Conservation (phyloP, 805 yeast genomes). For the Dipodascus albidus region DNA sequence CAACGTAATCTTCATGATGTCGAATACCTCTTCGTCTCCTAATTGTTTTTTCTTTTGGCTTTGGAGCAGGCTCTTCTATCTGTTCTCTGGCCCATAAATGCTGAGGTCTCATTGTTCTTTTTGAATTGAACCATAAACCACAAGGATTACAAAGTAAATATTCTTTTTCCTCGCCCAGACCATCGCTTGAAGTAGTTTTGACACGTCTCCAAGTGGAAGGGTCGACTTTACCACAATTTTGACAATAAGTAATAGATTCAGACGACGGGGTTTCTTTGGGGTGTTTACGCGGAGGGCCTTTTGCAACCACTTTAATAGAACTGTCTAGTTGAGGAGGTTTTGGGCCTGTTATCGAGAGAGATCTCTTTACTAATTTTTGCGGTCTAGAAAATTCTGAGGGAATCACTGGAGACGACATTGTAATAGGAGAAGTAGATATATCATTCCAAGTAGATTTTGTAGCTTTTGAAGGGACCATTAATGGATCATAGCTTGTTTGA, state of each 20-base stretch:
- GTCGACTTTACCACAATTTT: slow-evolving; percentile 22
- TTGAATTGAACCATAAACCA: slow-evolving; percentile 16
- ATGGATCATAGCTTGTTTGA: not conserved
- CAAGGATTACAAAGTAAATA: slow-evolving; percentile 19
- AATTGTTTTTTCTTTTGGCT: not conserved
- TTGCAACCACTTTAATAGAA: not conserved
- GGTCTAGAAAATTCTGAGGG: not conserved
- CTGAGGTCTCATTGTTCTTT: slow-evolving; percentile 16
- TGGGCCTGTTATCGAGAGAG: not conserved
- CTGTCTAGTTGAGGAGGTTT: not conserved
- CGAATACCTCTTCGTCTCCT: not conserved
- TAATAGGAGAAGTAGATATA: not conserved
- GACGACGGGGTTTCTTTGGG: slow-evolving; percentile 14
- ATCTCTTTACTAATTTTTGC: not conserved
- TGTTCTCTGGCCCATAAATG: slow-evolving; percentile 12
- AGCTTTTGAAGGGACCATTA: not conserved
- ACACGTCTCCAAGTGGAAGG: slow-evolving; percentile 22
- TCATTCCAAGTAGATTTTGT: not conserved
- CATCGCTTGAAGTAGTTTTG: not conserved
- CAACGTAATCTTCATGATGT: slow-evolving; percentile 1
- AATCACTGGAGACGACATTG: not conserved
- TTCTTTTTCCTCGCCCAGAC: not conserved
- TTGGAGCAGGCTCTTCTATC: not conserved
- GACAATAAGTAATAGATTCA: slow-evolving; percentile 19
- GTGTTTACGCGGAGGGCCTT: slow-evolving; percentile 1